phyloP scores from a whole-genome alignment of 306 rosid genomes.

The Prunus salicina region DNA sequence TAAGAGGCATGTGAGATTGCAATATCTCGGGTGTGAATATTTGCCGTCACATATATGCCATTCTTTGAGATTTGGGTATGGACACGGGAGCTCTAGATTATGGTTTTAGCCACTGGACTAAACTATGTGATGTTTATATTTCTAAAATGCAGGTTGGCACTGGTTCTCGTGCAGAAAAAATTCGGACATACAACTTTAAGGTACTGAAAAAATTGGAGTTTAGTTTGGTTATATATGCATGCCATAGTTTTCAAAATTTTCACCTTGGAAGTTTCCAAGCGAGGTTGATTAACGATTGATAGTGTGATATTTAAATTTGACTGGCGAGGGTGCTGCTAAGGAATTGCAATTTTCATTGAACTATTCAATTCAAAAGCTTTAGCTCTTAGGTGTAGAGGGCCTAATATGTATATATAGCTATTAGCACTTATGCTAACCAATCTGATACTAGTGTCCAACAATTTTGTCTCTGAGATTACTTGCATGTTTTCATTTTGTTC shows the following conservation, averaged over 20 bases:
- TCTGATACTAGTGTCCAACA: neutral
- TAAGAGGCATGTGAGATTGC: slow-evolving; percentile 12
- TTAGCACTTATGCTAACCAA: neutral
- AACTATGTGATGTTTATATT: slow-evolving; percentile 5
- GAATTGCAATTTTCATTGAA: slow-evolving; percentile 7
- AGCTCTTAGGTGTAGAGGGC: neutral
- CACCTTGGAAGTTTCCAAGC: neutral
- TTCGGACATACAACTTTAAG: slow-evolving; percentile 88
- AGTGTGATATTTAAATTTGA: neutral
- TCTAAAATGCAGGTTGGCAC: slow-evolving; percentile 77
- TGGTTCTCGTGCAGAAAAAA: slow-evolving; percentile 95
- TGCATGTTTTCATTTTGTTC: no score
- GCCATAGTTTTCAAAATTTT: neutral
- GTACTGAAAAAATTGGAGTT: slow-evolving; percentile 32
- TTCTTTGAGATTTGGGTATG: neutral
- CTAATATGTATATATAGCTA: neutral
- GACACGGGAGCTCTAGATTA: neutral
- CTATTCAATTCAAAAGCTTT: neutral
- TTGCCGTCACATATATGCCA: neutral
- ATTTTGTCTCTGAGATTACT: neutral
- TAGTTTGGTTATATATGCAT: neutral
- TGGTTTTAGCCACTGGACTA: neutral
- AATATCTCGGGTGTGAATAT: neutral
- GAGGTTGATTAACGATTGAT: neutral
- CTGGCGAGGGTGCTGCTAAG: neutral